Evolutionary conservation across 257 asterid genomes (phyloP).

Genomic region (Gentiana dahurica): DNA sequence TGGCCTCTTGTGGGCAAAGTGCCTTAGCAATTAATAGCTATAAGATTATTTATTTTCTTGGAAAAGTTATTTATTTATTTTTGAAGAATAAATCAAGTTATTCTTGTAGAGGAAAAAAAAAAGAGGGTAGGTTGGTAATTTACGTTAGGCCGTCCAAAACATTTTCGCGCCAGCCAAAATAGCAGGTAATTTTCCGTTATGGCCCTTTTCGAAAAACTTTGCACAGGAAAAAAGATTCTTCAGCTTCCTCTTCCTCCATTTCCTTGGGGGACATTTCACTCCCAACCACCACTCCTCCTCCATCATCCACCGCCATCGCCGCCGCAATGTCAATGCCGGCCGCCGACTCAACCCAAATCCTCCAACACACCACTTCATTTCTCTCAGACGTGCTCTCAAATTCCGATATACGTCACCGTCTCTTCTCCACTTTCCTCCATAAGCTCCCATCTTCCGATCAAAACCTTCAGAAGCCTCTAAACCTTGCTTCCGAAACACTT

Average conservation of each 20-base stretch:
- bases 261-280: too few species aligned
- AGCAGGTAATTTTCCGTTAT: too few species aligned
- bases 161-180: too few species aligned
- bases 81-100: neutral
- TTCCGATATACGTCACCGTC: slow-evolving; percentile 36
- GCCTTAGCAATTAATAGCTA: too few species aligned
- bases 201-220: too few species aligned
- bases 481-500: slow-evolving; percentile 38
- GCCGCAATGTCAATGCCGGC: slow-evolving; percentile 24
- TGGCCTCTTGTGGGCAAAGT: too few species aligned
- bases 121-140: neutral
- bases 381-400: slow-evolving; percentile 33
- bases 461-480: slow-evolving; percentile 28
- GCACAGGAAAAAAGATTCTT: too few species aligned
- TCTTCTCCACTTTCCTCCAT: slow-evolving; percentile 36
- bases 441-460: slow-evolving; percentile 21
- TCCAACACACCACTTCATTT: slow-evolving; percentile 39
- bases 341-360: slow-evolving; percentile 30
- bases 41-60: too few species aligned
- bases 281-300: too few species aligned
- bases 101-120: neutral
- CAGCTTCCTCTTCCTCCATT: too few species aligned
- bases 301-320: neutral
- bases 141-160: too few species aligned
- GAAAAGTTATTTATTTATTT: too few species aligned